phyloP scores from a whole-genome alignment of 345 rosid species.

The Pistacia integerrima region DNA sequence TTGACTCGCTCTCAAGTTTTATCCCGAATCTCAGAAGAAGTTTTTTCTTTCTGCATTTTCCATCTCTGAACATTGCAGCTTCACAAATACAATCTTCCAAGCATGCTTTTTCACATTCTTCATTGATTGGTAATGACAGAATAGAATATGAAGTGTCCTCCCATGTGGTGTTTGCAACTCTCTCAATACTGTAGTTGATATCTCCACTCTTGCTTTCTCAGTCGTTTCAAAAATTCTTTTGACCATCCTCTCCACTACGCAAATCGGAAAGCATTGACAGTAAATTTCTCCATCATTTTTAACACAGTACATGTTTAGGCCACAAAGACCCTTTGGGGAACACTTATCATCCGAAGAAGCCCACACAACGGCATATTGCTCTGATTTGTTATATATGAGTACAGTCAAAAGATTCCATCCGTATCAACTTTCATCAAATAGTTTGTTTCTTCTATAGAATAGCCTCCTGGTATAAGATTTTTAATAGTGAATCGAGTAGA shows the following conservation, averaged over 20 bases:
- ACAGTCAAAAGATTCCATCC: conserved; percentile 27
- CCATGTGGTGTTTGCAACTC: not conserved
- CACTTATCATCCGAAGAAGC: not conserved
- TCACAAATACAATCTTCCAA: conserved; percentile 29
- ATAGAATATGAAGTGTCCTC: not conserved
- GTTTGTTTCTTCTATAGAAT: not conserved
- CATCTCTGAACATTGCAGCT: conserved; percentile 5
- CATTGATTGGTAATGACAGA: not conserved
- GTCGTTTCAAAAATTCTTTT: conserved; percentile 6
- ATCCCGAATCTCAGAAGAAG: too few species aligned
- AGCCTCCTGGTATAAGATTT: conserved; percentile 4
- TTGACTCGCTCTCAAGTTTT: too few species aligned
- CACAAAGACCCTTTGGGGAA: not conserved
- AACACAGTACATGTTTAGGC: not conserved
- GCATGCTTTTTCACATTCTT: conserved; percentile 15
- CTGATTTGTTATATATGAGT: not conserved
- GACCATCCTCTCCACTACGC: not conserved
- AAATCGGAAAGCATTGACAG: conserved; percentile 25
- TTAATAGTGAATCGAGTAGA: not conserved
- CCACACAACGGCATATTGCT: not conserved
- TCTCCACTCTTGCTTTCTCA: not conserved
- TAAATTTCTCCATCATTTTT: not conserved
- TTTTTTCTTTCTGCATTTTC: conserved; percentile 12
- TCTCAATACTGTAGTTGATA: not conserved
- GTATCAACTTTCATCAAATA: conserved; percentile 7